Conservation (phyloP, 768 basidiomycete genomes). For the Gymnopilus dilepis region DNA sequence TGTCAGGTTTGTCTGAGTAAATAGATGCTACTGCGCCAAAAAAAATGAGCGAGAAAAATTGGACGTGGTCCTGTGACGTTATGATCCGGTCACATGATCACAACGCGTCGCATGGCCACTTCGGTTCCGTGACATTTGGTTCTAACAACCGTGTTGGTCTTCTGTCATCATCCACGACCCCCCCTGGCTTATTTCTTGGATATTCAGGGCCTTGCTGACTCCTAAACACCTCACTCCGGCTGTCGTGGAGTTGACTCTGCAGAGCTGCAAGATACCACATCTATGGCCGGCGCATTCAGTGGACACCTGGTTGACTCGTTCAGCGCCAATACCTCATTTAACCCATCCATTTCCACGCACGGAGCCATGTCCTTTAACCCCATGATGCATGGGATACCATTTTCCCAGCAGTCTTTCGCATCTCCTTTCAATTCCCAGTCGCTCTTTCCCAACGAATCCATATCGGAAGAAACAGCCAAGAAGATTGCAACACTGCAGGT, state of each 20-base stretch:
- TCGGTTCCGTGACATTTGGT: neutral
- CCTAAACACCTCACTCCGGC: neutral
- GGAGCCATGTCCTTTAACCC: conserved; percentile 69
- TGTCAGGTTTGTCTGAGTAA: too few species aligned
- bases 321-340: conserved; percentile 35
- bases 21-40: too few species aligned
- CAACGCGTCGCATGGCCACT: too few species aligned
- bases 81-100: too few species aligned
- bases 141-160: neutral
- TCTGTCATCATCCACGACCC: too few species aligned
- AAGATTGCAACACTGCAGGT: conserved; percentile 78
- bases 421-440: conserved; percentile 29
- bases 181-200: neutral
- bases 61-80: too few species aligned
- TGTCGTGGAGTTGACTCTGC: neutral
- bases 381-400: conserved; percentile 58
- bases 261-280: neutral
- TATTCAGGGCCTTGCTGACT: neutral
- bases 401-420: conserved; percentile 35
- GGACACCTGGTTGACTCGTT: conserved; percentile 61
- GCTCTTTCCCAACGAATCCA: conserved; percentile 35
- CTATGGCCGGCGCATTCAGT: conserved; percentile 65
- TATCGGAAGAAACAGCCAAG: conserved; percentile 66
- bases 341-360: conserved; percentile 45
- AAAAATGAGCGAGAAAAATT: too few species aligned